Conservation (phyloP, 306 rosid genomes). For the Hippophae rhamnoides region DNA sequence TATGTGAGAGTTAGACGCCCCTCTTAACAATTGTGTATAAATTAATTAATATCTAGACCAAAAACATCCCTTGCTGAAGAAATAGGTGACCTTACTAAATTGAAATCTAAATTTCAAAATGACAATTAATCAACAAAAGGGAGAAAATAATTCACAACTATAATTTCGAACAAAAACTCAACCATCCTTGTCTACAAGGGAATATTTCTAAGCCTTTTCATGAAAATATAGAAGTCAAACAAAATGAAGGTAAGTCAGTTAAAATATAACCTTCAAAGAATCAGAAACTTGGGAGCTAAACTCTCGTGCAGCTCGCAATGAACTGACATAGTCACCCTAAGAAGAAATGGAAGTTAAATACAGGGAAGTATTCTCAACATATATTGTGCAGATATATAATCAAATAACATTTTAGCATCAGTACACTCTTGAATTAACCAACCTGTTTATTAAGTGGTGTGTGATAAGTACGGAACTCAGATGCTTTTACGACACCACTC, state of each 20-base stretch:
- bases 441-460: conserved; percentile 87
- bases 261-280: conserved; percentile 59
- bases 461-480: conserved; percentile 95
- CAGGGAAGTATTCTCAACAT: conserved; percentile 1
- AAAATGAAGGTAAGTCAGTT: conserved; percentile 6
- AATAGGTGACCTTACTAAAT: too few species aligned
- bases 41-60: too few species aligned
- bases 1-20: too few species aligned
- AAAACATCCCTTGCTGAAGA: too few species aligned
- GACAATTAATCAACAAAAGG: too few species aligned
- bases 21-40: too few species aligned
- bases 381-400: conserved; percentile 11
- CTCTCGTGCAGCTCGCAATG: conserved; percentile 79
- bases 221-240: conserved; percentile 7
- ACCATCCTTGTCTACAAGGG: background rate
- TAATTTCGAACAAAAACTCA: too few species aligned
- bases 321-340: conserved; percentile 84
- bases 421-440: conserved; percentile 20
- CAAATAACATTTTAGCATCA: conserved; percentile 10
- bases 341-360: conserved; percentile 23
- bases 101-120: too few species aligned
- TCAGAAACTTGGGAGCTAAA: conserved; percentile 63
- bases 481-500: conserved; percentile 69
- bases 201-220: conserved; percentile 2
- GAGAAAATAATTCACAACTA: too few species aligned